phyloP scores from a whole-genome alignment of 495 filamentous ascomycete species.

The Platismatia glauca region DNA sequence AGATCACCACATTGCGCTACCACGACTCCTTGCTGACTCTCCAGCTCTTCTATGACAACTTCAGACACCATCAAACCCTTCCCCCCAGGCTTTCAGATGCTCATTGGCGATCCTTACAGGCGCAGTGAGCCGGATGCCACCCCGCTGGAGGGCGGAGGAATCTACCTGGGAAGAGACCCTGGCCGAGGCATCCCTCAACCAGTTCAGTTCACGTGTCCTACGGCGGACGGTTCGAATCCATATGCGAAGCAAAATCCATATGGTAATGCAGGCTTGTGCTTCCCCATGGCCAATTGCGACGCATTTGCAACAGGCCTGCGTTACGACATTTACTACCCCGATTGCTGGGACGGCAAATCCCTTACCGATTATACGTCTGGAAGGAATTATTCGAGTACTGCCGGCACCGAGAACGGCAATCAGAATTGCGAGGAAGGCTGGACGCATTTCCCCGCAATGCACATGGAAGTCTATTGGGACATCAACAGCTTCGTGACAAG shows the following conservation, averaged over 20 bases:
- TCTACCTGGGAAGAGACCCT: not conserved
- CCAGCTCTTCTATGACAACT: not conserved
- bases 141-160: not conserved
- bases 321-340: slow-evolving; percentile 39
- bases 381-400: slow-evolving; percentile 51
- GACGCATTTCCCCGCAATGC: slow-evolving; percentile 36
- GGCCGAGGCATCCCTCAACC: not conserved
- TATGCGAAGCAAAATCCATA: not conserved
- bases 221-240: not conserved
- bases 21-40: not conserved
- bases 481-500: slow-evolving; percentile 18
- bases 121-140: slow-evolving; percentile 17
- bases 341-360: slow-evolving; percentile 28
- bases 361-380: slow-evolving; percentile 62
- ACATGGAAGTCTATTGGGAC: slow-evolving; percentile 27
- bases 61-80: slow-evolving; percentile 47
- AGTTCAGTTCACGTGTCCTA: slow-evolving; percentile 1
- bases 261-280: slow-evolving; percentile 22
- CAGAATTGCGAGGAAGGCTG: slow-evolving; percentile 52
- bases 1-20: slow-evolving; percentile 17
- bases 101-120: slow-evolving; percentile 45
- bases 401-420: slow-evolving; percentile 46
- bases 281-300: slow-evolving; percentile 51
- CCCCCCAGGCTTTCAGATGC: slow-evolving; percentile 65
- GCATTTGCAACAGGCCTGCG: slow-evolving; percentile 45